Percentiles rank a stretch among this genome's conserved stretches.
Conservation (phyloP, 345 rosid genomes). For the Alliaria petiolata region DNA sequence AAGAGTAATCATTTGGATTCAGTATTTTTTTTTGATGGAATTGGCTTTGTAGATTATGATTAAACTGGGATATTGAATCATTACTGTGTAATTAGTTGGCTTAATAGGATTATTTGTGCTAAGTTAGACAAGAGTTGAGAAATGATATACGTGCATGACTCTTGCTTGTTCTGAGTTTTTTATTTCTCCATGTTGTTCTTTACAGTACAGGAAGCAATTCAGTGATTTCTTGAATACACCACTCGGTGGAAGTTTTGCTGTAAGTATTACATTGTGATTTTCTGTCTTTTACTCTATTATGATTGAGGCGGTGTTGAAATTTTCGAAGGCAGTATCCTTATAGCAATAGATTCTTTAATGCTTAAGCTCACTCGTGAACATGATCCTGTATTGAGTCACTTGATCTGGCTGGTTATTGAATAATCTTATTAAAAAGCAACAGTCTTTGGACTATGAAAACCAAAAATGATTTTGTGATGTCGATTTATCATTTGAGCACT, state of each 20-base stretch:
- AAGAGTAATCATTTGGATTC: not conserved
- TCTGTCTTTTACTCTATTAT: not conserved
- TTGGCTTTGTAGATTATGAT: too few species aligned
- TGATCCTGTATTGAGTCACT: too few species aligned
- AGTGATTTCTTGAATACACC: slow-evolving; percentile 70
- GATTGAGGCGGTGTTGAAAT: not conserved
- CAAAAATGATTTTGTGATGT: not conserved
- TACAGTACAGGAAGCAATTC: slow-evolving; percentile 88
- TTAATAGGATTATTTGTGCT: not conserved
- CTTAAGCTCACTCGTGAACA: not conserved
- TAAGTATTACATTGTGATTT: slow-evolving; percentile 34
- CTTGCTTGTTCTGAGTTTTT: slow-evolving; percentile 11
- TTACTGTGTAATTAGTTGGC: not conserved
- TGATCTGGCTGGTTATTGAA: not conserved
- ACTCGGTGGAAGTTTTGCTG: slow-evolving; percentile 68
- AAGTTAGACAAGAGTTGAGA: not conserved
- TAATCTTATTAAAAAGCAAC: not conserved
- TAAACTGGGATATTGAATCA: too few species aligned
- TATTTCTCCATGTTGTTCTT: slow-evolving; percentile 11
- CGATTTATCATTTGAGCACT: not conserved
- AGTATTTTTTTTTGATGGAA: too few species aligned
- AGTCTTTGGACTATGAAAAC: not conserved
- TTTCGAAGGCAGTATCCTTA: not conserved
- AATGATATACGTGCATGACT: not conserved
- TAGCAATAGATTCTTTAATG: not conserved